A percentile compares a stretch with the other conserved stretches of the same genome.
Conservation (phyloP, 1,139 yeast genomes). For the Blastobotrys malaysiensis region DNA sequence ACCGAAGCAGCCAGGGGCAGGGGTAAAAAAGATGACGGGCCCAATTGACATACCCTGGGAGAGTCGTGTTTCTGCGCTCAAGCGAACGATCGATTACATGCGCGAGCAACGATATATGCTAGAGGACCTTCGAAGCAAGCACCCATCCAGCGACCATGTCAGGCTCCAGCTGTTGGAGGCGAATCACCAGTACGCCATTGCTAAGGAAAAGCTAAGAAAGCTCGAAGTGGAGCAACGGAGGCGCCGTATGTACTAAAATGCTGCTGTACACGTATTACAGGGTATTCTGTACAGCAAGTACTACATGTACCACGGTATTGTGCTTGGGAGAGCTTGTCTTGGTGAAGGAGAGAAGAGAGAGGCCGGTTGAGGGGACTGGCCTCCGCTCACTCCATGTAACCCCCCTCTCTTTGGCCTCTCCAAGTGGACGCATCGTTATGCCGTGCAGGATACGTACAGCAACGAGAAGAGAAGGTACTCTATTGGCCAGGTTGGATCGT, state of each 20-base stretch:
- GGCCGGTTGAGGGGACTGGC: background rate
- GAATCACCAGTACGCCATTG: constrained; percentile 7
- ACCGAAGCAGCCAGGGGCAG: background rate
- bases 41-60: constrained; percentile 15
- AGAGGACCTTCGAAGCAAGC: constrained; percentile 3
- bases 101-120: constrained; percentile 1
- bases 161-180: constrained; percentile 9
- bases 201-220: constrained; percentile 10
- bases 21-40: background rate
- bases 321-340: background rate
- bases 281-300: no score
- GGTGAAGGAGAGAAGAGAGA: no score
- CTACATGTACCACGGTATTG: no score
- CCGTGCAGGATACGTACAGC: background rate
- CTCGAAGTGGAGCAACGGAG: constrained; percentile 1
- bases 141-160: constrained; percentile 6
- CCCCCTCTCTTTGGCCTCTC: background rate
- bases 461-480: background rate
- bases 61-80: constrained; percentile 3
- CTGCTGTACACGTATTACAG: no score
- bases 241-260: background rate
- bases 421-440: background rate
- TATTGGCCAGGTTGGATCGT: constrained; percentile 2
- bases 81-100: constrained; percentile 8
- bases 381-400: background rate